Conservation (phyloP, 495 filamentous ascomycete species). For the Tuber indicum region DNA sequence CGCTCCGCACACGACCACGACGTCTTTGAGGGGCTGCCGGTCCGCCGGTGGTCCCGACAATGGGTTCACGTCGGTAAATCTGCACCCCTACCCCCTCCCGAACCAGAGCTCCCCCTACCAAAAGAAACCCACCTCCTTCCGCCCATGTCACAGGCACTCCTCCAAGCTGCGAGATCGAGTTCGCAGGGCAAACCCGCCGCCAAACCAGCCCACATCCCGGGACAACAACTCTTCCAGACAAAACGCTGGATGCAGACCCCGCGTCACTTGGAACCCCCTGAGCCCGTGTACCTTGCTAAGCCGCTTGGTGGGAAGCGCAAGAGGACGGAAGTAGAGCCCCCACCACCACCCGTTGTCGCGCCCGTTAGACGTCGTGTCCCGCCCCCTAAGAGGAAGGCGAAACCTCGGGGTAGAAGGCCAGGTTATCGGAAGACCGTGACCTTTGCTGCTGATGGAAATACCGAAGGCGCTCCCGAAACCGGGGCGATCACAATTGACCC, state of each 20-base stretch:
- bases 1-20: constrained; percentile 81
- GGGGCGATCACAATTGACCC: not conserved
- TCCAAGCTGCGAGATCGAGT: constrained; percentile 72
- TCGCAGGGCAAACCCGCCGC: constrained; percentile 57
- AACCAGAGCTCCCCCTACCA: constrained; percentile 66
- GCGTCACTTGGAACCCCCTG: constrained; percentile 65
- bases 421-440: constrained; percentile 42
- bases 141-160: constrained; percentile 71
- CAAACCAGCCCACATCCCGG: constrained; percentile 45
- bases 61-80: constrained; percentile 56
- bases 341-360: constrained; percentile 55
- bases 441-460: constrained; percentile 32
- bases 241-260: constrained; percentile 74
- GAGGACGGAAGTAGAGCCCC: constrained; percentile 59
- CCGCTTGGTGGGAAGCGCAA: constrained; percentile 64
- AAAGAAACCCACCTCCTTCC: constrained; percentile 77
- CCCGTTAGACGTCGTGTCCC: constrained; percentile 56
- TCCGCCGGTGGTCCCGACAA: constrained; percentile 81
- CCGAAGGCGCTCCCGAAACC: not conserved
- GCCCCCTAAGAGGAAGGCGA: constrained; percentile 55
- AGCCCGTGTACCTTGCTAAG: constrained; percentile 79
- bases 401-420: constrained; percentile 36
- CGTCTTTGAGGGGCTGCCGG: constrained; percentile 87
- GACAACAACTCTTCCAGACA: constrained; percentile 58
- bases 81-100: constrained; percentile 49